These are phyloP conservation scores for Penicillium pancosmium DNA, from an alignment of 495 filamentous ascomycete species.

Conservation along the genomic window DNA sequence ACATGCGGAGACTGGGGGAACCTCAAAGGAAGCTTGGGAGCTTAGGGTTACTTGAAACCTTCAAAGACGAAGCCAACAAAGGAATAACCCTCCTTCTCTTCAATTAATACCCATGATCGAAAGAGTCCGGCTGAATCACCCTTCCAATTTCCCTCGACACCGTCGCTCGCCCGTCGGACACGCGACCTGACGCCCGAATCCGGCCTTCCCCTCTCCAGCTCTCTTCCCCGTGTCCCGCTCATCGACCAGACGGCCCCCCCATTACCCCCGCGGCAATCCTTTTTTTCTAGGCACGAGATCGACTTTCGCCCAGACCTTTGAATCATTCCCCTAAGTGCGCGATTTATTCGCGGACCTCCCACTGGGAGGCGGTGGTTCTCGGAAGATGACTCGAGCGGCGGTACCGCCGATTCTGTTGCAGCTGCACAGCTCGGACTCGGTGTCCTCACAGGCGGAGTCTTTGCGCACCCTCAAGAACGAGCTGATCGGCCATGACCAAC, in stretches of 20 bases:
- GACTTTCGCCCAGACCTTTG: not conserved
- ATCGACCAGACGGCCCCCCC: not conserved
- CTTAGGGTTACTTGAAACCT: conserved; percentile 5
- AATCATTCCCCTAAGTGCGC: not conserved
- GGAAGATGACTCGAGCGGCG: conserved; percentile 52
- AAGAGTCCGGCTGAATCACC: not conserved
- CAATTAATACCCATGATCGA: not conserved
- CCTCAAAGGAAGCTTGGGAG: not conserved
- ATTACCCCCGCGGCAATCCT: not conserved
- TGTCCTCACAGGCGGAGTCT: conserved; percentile 61
- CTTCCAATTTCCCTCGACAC: not conserved
- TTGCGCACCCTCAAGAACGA: conserved; percentile 84
- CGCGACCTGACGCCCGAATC: conserved; percentile 17
- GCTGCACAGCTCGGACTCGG: conserved; percentile 61
- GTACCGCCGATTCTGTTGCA: conserved; percentile 61
- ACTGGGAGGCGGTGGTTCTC: conserved; percentile 37
- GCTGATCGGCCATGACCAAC: conserved; percentile 82
- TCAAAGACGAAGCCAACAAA: not conserved
- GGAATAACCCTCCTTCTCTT: not conserved
- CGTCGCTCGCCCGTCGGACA: conserved; percentile 4
- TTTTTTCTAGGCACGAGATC: not conserved
- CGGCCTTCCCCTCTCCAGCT: conserved; percentile 14
- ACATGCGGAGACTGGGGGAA: not conserved
- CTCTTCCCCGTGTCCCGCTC: conserved; percentile 5
- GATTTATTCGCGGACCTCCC: conserved; percentile 14